These are phyloP conservation scores for Gymnopilus dilepis DNA, from an alignment of 768 basidiomycete species.

Conservation along the genomic window DNA sequence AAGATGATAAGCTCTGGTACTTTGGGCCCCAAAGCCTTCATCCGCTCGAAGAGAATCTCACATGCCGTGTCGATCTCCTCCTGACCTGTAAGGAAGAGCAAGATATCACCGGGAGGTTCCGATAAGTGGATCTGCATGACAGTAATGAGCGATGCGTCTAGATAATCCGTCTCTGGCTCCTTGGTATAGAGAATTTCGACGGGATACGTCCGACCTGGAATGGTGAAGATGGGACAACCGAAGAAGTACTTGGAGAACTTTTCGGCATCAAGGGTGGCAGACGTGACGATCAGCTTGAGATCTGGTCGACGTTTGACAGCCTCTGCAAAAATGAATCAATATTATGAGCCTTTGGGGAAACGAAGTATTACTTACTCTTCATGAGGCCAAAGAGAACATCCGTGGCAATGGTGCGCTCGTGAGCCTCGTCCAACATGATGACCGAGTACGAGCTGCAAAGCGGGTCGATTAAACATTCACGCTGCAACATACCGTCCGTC, in stretches of 20 bases:
- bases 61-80: slow-evolving; percentile 99
- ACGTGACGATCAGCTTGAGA: slow-evolving; percentile 97
- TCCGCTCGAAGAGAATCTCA: slow-evolving; percentile 96
- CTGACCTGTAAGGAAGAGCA: slow-evolving; percentile 97
- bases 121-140: slow-evolving; percentile 99
- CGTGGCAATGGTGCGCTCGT: slow-evolving; percentile 98
- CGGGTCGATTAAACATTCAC: slow-evolving; percentile 96
- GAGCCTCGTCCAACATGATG: slow-evolving; percentile 98
- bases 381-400: slow-evolving; percentile 96
- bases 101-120: slow-evolving; percentile 94
- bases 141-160: slow-evolving; percentile 97
- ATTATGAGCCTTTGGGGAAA: not conserved
- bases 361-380: slow-evolving; percentile 65
- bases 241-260: slow-evolving; percentile 99
- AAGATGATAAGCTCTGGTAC: slow-evolving; percentile 97
- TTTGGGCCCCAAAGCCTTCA: slow-evolving; percentile 98
- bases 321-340: slow-evolving; percentile 57
- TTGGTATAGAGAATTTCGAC: slow-evolving; percentile 99
- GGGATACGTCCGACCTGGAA: slow-evolving; percentile 99
- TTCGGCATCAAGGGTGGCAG: slow-evolving; percentile 98
- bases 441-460: slow-evolving; percentile 92
- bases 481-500: slow-evolving; percentile 99
- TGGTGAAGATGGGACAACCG: slow-evolving; percentile 98
- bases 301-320: slow-evolving; percentile 93
- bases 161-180: slow-evolving; percentile 96